phyloP scores from a whole-genome alignment of 2,329 filamentous ascomycete species.

The Claviceps africana region DNA sequence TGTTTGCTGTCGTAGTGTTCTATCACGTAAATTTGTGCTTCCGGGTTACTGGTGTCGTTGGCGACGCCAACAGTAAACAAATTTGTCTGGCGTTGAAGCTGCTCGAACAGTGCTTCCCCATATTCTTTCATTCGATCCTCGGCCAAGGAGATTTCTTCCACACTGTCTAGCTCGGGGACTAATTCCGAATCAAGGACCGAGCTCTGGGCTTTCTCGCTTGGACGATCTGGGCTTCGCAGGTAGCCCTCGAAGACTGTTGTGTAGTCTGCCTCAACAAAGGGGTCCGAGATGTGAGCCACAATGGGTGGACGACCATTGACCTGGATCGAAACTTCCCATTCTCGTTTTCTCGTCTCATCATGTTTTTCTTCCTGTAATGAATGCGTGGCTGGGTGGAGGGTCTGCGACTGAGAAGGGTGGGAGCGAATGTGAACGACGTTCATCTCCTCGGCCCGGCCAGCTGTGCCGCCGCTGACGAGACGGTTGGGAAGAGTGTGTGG shows the following conservation, averaged over 20 bases:
- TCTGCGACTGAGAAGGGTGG: slow-evolving; percentile 5
- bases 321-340: slow-evolving; percentile 12
- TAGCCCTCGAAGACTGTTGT: slow-evolving; percentile 14
- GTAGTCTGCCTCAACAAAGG: slow-evolving; percentile 14
- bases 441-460: slow-evolving; percentile 9
- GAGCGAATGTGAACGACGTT: slow-evolving; percentile 10
- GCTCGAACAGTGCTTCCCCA: slow-evolving; percentile 9
- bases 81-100: slow-evolving; percentile 8
- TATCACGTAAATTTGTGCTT: slow-evolving; percentile 13
- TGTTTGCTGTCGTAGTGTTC: slow-evolving; percentile 11
- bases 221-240: slow-evolving; percentile 12
- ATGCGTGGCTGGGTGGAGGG: slow-evolving; percentile 2
- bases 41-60: slow-evolving; percentile 3
- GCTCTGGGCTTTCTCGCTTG: slow-evolving; percentile 10
- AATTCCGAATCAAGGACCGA: slow-evolving; percentile 6
- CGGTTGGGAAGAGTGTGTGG: slow-evolving; percentile 1
- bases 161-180: not conserved
- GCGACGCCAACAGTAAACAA: slow-evolving; percentile 4
- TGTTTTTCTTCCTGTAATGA: not conserved
- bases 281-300: slow-evolving; percentile 11
- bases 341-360: slow-evolving; percentile 7
- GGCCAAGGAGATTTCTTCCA: slow-evolving; percentile 6
- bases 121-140: slow-evolving; percentile 12
- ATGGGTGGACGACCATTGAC: slow-evolving; percentile 8
- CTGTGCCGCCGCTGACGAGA: not conserved